Evolutionary conservation across 331 rosid genomes (phyloP).

Genomic region (Rosa hybrid): DNA sequence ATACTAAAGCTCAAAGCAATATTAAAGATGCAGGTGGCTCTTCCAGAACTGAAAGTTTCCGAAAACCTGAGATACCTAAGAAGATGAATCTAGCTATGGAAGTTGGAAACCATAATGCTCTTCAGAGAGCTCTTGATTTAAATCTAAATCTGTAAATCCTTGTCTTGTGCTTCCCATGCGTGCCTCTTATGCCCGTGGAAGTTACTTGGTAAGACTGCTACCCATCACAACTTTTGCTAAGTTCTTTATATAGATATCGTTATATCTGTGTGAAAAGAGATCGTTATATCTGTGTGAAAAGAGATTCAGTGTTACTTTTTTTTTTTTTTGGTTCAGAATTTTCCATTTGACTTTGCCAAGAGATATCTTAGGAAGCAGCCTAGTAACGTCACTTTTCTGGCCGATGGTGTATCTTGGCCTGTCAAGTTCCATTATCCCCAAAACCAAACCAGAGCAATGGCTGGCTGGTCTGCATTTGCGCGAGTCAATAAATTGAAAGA

Average conservation of each 20-base stretch:
- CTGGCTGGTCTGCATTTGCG: conserved; percentile 3
- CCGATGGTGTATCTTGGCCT: neutral
- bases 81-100: neutral
- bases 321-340: neutral
- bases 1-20: neutral
- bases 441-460: neutral
- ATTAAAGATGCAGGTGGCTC: neutral
- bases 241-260: neutral
- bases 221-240: neutral
- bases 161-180: neutral
- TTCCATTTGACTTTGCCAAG: neutral
- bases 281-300: neutral
- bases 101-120: neutral
- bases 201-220: neutral
- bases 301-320: too few species aligned
- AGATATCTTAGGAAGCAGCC: neutral
- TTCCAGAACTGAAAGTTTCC: neutral
- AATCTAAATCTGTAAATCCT: neutral
- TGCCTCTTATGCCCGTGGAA: neutral
- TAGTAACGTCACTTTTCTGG: neutral
- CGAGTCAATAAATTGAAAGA: conserved; percentile 18
- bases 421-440: neutral
- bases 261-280: neutral
- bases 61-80: too few species aligned
- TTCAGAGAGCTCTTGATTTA: neutral